Evolutionary conservation across 345 rosid species (phyloP).

Genomic region (Lumnitzera littorea): DNA sequence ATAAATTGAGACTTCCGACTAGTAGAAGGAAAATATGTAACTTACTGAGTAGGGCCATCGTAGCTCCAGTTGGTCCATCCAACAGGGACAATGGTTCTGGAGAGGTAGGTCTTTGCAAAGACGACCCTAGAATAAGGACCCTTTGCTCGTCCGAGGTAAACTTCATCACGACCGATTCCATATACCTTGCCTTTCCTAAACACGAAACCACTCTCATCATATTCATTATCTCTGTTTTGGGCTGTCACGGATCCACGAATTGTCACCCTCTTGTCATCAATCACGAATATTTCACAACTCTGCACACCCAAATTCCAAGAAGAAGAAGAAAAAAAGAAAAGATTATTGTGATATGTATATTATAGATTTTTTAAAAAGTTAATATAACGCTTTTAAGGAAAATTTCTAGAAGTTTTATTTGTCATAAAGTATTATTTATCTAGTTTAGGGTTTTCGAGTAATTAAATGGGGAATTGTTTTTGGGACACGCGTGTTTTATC

Average conservation of each 20-base stretch:
- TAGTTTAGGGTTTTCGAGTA: no score
- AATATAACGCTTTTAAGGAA: no score
- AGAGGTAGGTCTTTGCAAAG: conserved; percentile 61
- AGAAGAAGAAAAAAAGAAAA: no score
- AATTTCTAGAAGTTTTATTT: no score
- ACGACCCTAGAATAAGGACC: conserved; percentile 65
- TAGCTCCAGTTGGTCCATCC: conserved; percentile 96
- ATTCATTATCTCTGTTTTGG: conserved; percentile 42
- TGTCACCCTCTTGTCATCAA: conserved; percentile 59
- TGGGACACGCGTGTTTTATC: no score
- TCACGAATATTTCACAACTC: conserved; percentile 75
- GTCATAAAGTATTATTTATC: no score
- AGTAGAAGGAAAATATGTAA: no score
- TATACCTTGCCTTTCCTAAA: conserved; percentile 65
- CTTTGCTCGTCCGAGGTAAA: conserved; percentile 68
- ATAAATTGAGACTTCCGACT: no score
- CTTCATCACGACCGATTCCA: conserved; percentile 40
- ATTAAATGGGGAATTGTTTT: no score
- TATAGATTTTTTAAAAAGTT: no score
- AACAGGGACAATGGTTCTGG: conserved; percentile 50
- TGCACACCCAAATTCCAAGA: conserved; percentile 13
- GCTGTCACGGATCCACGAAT: conserved; percentile 82
- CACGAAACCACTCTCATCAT: conserved; percentile 61
- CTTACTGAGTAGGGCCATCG: conserved; percentile 52
- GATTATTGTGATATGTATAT: background rate